Percentiles rank a stretch among this genome's conserved stretches.
Conservation (phyloP, 257 asterid genomes). For the Penstemon newberryi region DNA sequence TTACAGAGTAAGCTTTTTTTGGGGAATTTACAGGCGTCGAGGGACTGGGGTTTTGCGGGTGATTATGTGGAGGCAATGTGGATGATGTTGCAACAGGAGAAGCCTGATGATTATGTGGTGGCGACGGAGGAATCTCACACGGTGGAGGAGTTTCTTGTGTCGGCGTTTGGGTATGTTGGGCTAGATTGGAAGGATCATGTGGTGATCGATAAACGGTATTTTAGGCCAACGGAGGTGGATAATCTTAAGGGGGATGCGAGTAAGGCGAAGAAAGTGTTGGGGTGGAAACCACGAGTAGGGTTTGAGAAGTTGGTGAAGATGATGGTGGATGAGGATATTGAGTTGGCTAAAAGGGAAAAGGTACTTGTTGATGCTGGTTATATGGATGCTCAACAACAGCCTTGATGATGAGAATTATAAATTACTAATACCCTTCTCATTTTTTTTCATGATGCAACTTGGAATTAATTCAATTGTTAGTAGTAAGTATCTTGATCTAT, state of each 20-base stretch:
- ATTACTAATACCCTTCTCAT: not conserved
- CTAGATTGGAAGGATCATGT: slow-evolving; percentile 93
- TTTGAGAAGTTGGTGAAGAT: slow-evolving; percentile 90
- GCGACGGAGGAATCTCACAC: slow-evolving; percentile 98
- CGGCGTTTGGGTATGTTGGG: slow-evolving; percentile 79
- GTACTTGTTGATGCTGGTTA: slow-evolving; percentile 96
- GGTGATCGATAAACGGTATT: slow-evolving; percentile 79
- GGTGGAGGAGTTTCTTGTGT: slow-evolving; percentile 78
- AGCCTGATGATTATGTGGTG: slow-evolving; percentile 93
- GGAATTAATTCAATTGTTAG: slow-evolving; percentile 8
- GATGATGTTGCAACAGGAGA: slow-evolving; percentile 97
- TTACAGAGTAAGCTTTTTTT: slow-evolving; percentile 85
- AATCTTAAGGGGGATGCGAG: slow-evolving; percentile 84
- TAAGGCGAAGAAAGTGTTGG: slow-evolving; percentile 74
- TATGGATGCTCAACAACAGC: slow-evolving; percentile 98
- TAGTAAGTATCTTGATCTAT: slow-evolving; percentile 1
- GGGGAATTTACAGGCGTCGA: slow-evolving; percentile 82
- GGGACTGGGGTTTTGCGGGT: slow-evolving; percentile 98
- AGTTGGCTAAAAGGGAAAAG: slow-evolving; percentile 91
- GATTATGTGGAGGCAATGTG: slow-evolving; percentile 99
- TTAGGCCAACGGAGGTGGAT: slow-evolving; percentile 92
- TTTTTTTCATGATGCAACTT: not conserved
- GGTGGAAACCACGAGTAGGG: slow-evolving; percentile 91
- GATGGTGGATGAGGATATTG: slow-evolving; percentile 98
- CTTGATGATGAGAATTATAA: slow-evolving; percentile 36